phyloP scores from a whole-genome alignment of 495 filamentous ascomycete genomes.

The Lepraria neglecta region DNA sequence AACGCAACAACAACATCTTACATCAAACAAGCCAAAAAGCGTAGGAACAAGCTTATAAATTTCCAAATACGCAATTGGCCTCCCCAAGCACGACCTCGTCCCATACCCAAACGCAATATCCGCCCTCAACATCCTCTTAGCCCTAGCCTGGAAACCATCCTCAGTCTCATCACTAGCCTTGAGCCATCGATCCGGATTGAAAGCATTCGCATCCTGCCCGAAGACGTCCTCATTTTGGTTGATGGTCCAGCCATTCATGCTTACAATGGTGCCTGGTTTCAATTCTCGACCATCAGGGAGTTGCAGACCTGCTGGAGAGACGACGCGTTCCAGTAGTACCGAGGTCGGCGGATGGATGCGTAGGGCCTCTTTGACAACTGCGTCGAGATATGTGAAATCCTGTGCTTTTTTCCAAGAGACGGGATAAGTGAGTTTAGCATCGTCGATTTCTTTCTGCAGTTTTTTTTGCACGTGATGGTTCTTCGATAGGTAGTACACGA shows the following conservation, averaged over 20 bases:
- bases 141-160: constrained; percentile 25
- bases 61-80: constrained; percentile 70
- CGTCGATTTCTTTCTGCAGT: constrained; percentile 53
- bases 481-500: constrained; percentile 48
- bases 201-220: constrained; percentile 46
- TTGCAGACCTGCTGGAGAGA: constrained; percentile 8
- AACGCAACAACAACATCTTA: neutral
- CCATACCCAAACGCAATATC: constrained; percentile 59
- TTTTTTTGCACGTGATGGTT: constrained; percentile 38
- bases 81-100: constrained; percentile 57
- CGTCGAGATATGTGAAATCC: constrained; percentile 56
- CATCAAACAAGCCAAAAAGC: constrained; percentile 61
- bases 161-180: constrained; percentile 34
- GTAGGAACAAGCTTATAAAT: constrained; percentile 74
- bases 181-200: constrained; percentile 53
- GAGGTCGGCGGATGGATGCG: constrained; percentile 59
- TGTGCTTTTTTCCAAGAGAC: constrained; percentile 40
- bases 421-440: constrained; percentile 23
- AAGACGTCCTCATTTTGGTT: constrained; percentile 51
- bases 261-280: constrained; percentile 31
- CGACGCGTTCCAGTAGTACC: constrained; percentile 49
- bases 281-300: constrained; percentile 29
- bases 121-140: constrained; percentile 30
- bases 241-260: constrained; percentile 38
- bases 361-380: constrained; percentile 63